phyloP scores from a whole-genome alignment of 106 monocot species.

The Ottelia alismoides region DNA sequence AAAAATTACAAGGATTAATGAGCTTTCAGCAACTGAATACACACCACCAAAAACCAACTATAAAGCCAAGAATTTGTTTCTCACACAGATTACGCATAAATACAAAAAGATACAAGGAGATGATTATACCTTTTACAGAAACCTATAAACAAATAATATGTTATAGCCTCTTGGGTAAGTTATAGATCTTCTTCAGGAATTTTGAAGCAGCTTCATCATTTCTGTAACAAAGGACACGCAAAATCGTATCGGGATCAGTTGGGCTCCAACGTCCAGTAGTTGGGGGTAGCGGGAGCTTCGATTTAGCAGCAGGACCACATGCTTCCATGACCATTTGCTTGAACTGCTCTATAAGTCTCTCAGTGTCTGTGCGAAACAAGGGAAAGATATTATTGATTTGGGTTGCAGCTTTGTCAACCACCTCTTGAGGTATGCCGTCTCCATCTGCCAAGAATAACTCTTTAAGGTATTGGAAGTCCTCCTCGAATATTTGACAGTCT shows the following conservation, averaged over 20 bases:
- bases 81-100: no score
- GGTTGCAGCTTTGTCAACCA: constrained; percentile 10
- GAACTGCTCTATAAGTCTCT: constrained; percentile 9
- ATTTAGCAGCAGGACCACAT: background rate
- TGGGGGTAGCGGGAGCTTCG: constrained; percentile 10
- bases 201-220: constrained; percentile 66
- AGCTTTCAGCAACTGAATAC: no score
- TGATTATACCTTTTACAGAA: no score
- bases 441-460: constrained; percentile 11
- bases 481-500: constrained; percentile 5
- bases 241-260: constrained; percentile 57
- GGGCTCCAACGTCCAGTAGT: constrained; percentile 79
- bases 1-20: no score
- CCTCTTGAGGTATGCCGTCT: constrained; percentile 6
- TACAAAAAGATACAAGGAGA: no score
- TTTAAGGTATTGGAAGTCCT: constrained; percentile 4
- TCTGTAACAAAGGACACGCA: constrained; percentile 66
- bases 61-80: no score
- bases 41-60: no score
- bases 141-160: no score
- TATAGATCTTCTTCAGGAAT: constrained; percentile 83
- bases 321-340: background rate
- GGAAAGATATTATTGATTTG: constrained; percentile 4
- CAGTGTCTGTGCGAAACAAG: constrained; percentile 3
- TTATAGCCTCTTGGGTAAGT: constrained; percentile 64